Percentiles rank a stretch among this genome's conserved stretches.
Conservation (phyloP, 768 basidiomycete species). For the Rhodotorula graminis region DNA sequence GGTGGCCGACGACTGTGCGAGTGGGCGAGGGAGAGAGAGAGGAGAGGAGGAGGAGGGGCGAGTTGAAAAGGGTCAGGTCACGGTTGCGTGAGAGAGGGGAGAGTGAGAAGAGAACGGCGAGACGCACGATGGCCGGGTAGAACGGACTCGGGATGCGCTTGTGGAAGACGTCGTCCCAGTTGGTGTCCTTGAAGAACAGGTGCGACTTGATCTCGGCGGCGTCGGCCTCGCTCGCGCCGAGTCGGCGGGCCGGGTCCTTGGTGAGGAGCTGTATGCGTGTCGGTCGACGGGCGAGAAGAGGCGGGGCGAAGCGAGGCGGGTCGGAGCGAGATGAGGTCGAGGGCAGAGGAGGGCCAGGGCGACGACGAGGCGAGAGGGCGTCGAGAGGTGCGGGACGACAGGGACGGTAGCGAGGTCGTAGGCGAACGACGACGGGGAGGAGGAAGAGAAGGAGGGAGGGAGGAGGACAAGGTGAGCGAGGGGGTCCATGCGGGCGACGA, state of each 20-base stretch:
- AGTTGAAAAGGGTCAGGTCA: conserved; percentile 1
- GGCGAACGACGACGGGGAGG: no score
- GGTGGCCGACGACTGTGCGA: conserved; percentile 42
- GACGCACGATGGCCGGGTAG: conserved; percentile 85
- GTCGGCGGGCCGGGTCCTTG: conserved; percentile 79
- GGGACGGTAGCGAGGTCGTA: no score
- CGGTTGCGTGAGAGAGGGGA: not conserved
- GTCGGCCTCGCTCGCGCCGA: conserved; percentile 85
- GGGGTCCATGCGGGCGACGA: no score
- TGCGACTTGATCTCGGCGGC: conserved; percentile 97
- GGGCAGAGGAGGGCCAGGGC: no score
- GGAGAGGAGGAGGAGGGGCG: conserved; percentile 38
- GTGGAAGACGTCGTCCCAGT: conserved; percentile 90
- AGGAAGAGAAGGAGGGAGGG: no score
- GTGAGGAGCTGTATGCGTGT: conserved; percentile 91
- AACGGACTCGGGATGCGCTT: conserved; percentile 97
- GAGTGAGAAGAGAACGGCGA: not conserved
- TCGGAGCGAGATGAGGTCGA: no score
- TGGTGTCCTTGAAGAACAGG: conserved; percentile 97
- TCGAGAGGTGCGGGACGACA: no score
- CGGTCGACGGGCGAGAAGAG: no score
- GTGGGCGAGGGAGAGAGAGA: conserved; percentile 6
- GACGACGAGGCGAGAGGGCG: no score
- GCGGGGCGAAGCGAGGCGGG: no score
- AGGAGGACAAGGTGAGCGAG: no score